Base-by-base conservation (phyloP, 2,329 filamentous ascomycete genomes). In the Piedraia hortae region DNA sequence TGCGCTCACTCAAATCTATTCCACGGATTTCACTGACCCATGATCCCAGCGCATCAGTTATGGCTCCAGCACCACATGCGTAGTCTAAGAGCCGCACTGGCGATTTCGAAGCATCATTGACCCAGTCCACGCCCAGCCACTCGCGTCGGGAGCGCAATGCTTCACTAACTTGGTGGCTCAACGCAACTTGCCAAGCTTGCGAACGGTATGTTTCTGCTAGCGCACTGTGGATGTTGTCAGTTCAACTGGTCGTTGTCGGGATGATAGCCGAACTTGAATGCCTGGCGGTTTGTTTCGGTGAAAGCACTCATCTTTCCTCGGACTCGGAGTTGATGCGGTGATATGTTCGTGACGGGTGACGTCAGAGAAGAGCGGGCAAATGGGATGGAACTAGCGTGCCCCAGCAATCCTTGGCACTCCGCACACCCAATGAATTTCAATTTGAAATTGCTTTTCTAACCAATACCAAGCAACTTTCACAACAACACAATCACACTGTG, bases 251-350 rank as follows among this genome's bases (percentile, higher is more conserved):
- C 10, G 12, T 18, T 10, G 18, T 5, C 9, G 16, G 12, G 10
- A n/a, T 12, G 8, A 12, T 9, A 1, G 3, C 27, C 27, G 21
- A 26, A 40, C 39, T 44, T 31, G 27, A 42, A 43, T 3, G 38
- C 38, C 18, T 37, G 31, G 12, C 38, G 27, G 25, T 44, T 44
- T 17, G 38, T 35, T 28, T 42, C 39, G 12, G 39, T 38, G 26
- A 42, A 36, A 4, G 34, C 34, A 18, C 31, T 35, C 40, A 43
- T 43, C n/a, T n/a, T n/a, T n/a, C n/a, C n/a, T n/a, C n/a, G n/a
- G n/a, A n/a, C n/a, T n/a, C n/a, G n/a, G n/a, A n/a, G n/a, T n/a
- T n/a, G n/a, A n/a, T n/a, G n/a, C n/a, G n/a, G n/a, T n/a, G n/a
- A n/a, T n/a, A n/a, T n/a, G n/a, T n/a, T n/a, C n/a, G n/a, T n/a